phyloP scores from a whole-genome alignment of 768 basidiomycete species.

The Hericium rajendrae region DNA sequence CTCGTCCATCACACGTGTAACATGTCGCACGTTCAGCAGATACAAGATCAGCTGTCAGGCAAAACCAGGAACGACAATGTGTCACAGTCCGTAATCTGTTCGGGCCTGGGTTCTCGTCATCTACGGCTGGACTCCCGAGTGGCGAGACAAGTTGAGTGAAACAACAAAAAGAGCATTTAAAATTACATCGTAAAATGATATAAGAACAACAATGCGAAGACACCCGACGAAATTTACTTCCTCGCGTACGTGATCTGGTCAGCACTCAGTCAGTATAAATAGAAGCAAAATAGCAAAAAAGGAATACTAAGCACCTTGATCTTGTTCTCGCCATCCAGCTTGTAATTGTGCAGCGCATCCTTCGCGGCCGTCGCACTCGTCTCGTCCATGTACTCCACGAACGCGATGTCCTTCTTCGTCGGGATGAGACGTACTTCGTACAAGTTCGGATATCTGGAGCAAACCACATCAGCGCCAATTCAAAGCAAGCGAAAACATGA shows the following conservation, averaged over 20 bases:
- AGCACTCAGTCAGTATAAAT: background rate
- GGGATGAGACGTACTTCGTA: conserved; percentile 98
- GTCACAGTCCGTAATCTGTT: too few species aligned
- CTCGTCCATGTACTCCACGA: conserved; percentile 97
- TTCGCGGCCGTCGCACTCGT: conserved; percentile 83
- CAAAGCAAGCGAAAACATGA: conserved; percentile 11
- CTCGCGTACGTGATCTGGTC: conserved; percentile 15
- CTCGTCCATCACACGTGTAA: too few species aligned
- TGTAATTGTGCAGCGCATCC: conserved; percentile 96
- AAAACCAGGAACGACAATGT: too few species aligned
- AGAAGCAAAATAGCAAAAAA: background rate
- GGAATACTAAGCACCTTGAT: conserved; percentile 63
- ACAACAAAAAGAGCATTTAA: background rate
- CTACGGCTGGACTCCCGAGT: too few species aligned
- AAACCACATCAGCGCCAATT: background rate
- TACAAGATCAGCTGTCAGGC: too few species aligned
- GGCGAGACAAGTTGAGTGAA: too few species aligned
- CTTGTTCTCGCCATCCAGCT: conserved; percentile 94
- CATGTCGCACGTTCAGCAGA: too few species aligned
- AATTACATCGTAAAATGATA: background rate
- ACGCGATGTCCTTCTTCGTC: conserved; percentile 94
- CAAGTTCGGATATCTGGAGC: conserved; percentile 81
- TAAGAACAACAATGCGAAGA: background rate
- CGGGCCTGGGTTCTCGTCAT: too few species aligned
- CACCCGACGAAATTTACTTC: conserved; percentile 6